A percentile compares a stretch with the other conserved stretches of the same genome.
phyloP scores from a whole-genome alignment of 1,284 basidiomycete species.

The Coniophora puteana region DNA sequence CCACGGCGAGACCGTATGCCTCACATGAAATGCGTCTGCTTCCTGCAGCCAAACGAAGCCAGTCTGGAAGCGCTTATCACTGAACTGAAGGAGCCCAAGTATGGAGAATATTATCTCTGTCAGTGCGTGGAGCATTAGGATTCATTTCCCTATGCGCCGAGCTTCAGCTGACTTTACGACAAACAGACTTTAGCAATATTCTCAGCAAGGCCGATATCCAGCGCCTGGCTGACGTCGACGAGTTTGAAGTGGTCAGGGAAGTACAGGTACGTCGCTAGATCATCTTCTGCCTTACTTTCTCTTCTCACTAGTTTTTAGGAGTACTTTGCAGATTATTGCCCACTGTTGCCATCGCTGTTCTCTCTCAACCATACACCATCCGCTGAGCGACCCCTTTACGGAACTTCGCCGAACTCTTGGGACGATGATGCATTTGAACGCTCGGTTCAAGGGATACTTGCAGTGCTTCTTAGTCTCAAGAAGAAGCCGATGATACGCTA shows the following conservation, averaged over 20 bases:
- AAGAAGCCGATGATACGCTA: conserved; percentile 95
- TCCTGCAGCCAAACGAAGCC: conserved; percentile 78
- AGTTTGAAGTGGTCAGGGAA: conserved; percentile 95
- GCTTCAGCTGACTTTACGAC: conserved; percentile 16
- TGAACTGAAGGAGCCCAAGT: conserved; percentile 88
- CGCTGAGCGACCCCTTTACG: conserved; percentile 61
- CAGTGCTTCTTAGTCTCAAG: conserved; percentile 90
- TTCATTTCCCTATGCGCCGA: conserved; percentile 10
- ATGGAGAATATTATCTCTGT: conserved; percentile 98
- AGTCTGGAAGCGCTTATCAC: conserved; percentile 80
- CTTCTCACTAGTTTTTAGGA: conserved; percentile 50
- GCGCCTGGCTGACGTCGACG: conserved; percentile 90
- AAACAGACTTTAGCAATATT: conserved; percentile 90
- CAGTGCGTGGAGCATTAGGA: conserved; percentile 65
- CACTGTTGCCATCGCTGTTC: conserved; percentile 85
- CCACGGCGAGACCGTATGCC: conserved; percentile 83
- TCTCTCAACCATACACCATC: conserved; percentile 81
- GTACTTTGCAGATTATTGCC: conserved; percentile 93
- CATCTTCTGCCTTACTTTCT: background rate
- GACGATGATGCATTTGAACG: conserved; percentile 75
- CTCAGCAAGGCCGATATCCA: conserved; percentile 91
- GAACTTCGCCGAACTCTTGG: conserved; percentile 62
- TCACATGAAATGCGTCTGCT: conserved; percentile 96
- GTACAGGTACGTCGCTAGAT: conserved; percentile 66
- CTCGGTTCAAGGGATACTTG: conserved; percentile 80